Evolutionary conservation across 352 stramenopile genomes (phyloP), one percentile per base, ranked within the genome.

Genomic region (Pythium chondricola): DNA sequence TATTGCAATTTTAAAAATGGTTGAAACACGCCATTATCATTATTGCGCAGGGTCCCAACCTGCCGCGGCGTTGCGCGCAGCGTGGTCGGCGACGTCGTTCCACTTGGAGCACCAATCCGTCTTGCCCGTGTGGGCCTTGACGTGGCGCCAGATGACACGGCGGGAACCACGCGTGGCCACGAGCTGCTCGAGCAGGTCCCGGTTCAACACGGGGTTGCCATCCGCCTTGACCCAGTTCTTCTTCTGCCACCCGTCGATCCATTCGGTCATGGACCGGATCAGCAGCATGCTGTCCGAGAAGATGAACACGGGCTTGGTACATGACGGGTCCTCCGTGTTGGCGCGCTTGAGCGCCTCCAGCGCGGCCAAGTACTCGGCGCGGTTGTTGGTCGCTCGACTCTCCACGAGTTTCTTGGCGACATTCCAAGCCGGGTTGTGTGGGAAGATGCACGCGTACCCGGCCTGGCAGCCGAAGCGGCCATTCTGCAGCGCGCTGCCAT

Each of bases 181-280:
- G n/a, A 92, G 35, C 14, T 64, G 43, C 52, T 92, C 65, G 9
- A 92, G 62, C 21, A 92, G 39, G 50, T 92, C 77, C 8, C 62
- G 67, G 51, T 92, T 92, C 42, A 77, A 45, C 24, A 88, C 77
- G 0, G 60, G 30, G 6, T 56, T 37, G 11, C 72, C 75, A 43
- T 87, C 64, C 1, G 73, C 63, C 36, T 89, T 92, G 22, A 46
- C 48, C 77, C 77, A 88, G 10, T 73, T 68, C 7, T 83, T 88
- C 26, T 65, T 71, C 26, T 67, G 53, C 77, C 80, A 92, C 0
- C 48, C 69, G 2, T 47, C 50, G 30, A 92, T 53, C 77, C 77
- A 89, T 49, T 89, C 67, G 2, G 75, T 89, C 74, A 88, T 89
- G 4, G 80, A 85, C 27, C 69, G 67, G 53, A 89, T 88, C n/a